Percentiles rank a stretch among this genome's conserved stretches.
Conservation (phyloP, 768 basidiomycete genomes). For the Kockovaella imperatae region DNA sequence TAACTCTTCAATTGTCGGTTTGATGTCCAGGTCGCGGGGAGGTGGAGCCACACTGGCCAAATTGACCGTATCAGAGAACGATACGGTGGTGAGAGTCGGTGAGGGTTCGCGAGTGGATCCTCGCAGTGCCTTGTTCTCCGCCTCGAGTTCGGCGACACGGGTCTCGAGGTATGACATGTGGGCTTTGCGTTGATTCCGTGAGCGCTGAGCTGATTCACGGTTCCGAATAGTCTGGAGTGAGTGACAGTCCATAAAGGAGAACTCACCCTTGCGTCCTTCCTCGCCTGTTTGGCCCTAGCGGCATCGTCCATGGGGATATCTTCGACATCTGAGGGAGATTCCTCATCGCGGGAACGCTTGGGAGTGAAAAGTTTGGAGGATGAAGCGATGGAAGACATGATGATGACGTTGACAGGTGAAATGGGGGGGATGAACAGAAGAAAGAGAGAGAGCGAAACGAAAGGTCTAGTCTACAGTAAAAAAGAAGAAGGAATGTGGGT, state of each 20-base stretch:
- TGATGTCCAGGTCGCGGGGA: constrained; percentile 26
- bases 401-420: neutral
- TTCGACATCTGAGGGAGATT: neutral
- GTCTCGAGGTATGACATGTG: constrained; percentile 65
- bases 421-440: neutral
- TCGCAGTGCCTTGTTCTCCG: constrained; percentile 59
- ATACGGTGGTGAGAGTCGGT: constrained; percentile 18
- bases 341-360: neutral
- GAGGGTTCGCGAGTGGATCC: constrained; percentile 11
- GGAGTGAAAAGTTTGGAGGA: neutral
- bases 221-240: constrained; percentile 72
- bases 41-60: constrained; percentile 31
- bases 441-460: constrained; percentile 1
- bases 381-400: neutral
- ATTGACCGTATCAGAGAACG: constrained; percentile 23
- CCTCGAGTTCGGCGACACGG: constrained; percentile 65
- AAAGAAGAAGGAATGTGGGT: neutral
- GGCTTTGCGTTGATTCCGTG: constrained; percentile 79
- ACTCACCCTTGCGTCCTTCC: constrained; percentile 7
- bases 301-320: neutral
- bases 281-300: neutral
- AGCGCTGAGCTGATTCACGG: constrained; percentile 87
- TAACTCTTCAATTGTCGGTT: constrained; percentile 11
- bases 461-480: neutral
- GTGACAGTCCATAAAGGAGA: neutral